Conservation (phyloP, 2,329 filamentous ascomycete species). For the Xylaria sp. region DNA sequence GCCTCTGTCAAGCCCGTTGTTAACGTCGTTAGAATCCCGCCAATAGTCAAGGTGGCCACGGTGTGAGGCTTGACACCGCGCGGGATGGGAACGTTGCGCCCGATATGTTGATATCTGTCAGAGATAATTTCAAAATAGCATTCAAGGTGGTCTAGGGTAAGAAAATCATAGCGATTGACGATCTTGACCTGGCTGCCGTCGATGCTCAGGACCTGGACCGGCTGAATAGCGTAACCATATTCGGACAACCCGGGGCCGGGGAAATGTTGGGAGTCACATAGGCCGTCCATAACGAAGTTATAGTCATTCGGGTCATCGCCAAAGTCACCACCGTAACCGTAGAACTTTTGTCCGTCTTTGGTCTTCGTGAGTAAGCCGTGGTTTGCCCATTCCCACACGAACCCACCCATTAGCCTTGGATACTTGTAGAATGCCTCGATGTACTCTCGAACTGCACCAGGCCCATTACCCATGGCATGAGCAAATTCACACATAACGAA, state of each 20-base stretch:
- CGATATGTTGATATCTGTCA: slow-evolving; percentile 52
- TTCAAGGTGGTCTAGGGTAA: slow-evolving; percentile 60
- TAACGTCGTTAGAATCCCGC: slow-evolving; percentile 46
- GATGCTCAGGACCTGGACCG: slow-evolving; percentile 62
- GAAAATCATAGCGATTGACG: slow-evolving; percentile 65
- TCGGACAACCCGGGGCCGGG: slow-evolving; percentile 63
- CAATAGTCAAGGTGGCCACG: slow-evolving; percentile 50
- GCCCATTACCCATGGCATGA: slow-evolving; percentile 78
- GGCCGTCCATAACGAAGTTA: slow-evolving; percentile 68
- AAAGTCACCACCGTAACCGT: slow-evolving; percentile 71
- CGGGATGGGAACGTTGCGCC: slow-evolving; percentile 55
- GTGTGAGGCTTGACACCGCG: slow-evolving; percentile 57
- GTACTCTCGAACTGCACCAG: slow-evolving; percentile 74
- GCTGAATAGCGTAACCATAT: slow-evolving; percentile 68
- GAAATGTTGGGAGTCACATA: slow-evolving; percentile 60
- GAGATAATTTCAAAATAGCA: slow-evolving; percentile 57
- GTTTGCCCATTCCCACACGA: slow-evolving; percentile 73
- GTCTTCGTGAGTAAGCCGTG: slow-evolving; percentile 60
- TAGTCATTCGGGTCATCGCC: slow-evolving; percentile 68
- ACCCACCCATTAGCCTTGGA: slow-evolving; percentile 69
- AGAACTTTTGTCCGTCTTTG: slow-evolving; percentile 58
- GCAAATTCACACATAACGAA: slow-evolving; percentile 66
- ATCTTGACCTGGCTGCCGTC: slow-evolving; percentile 57
- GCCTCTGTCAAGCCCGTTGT: slow-evolving; percentile 50
- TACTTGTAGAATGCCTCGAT: slow-evolving; percentile 71